Evolutionary conservation across 2,329 filamentous ascomycete genomes (phyloP).

Genomic region (Verticillium klebahnii): DNA sequence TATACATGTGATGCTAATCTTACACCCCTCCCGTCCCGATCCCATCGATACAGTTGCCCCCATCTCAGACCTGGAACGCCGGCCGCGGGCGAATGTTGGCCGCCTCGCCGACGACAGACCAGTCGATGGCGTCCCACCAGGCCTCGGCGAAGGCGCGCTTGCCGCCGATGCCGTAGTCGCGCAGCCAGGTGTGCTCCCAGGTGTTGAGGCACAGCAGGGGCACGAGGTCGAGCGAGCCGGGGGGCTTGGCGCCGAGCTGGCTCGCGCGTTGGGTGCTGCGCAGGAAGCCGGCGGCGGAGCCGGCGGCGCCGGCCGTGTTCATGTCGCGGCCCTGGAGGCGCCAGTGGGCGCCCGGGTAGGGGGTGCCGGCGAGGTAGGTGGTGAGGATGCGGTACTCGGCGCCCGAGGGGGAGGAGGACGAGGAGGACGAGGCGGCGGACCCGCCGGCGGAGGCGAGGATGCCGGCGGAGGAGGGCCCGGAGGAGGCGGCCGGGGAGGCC

Average conservation of each 20-base stretch:
- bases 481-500: constrained; percentile 46
- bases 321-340: constrained; percentile 66
- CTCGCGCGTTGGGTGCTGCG: constrained; percentile 24
- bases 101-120: constrained; percentile 62
- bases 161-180: constrained; percentile 70
- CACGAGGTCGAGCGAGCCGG: constrained; percentile 63
- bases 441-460: constrained; percentile 75
- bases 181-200: constrained; percentile 91
- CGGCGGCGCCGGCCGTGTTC: constrained; percentile 52
- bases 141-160: constrained; percentile 71
- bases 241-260: constrained; percentile 36
- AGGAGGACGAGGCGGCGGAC: constrained; percentile 76
- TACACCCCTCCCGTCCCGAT: background rate
- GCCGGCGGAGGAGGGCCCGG: constrained; percentile 65
- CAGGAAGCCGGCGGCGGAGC: constrained; percentile 30
- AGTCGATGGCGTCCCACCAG: constrained; percentile 90
- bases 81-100: constrained; percentile 8
- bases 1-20: constrained; percentile 1
- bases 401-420: constrained; percentile 91
- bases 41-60: background rate
- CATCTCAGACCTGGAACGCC: background rate
- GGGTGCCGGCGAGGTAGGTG: constrained; percentile 89
- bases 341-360: constrained; percentile 80
- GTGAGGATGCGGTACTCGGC: constrained; percentile 64
- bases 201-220: constrained; percentile 90